A percentile compares a stretch with the other conserved stretches of the same genome.
Evolutionary conservation across 305 asterid genomes (phyloP).

Genomic region (Solanum hybrid): DNA sequence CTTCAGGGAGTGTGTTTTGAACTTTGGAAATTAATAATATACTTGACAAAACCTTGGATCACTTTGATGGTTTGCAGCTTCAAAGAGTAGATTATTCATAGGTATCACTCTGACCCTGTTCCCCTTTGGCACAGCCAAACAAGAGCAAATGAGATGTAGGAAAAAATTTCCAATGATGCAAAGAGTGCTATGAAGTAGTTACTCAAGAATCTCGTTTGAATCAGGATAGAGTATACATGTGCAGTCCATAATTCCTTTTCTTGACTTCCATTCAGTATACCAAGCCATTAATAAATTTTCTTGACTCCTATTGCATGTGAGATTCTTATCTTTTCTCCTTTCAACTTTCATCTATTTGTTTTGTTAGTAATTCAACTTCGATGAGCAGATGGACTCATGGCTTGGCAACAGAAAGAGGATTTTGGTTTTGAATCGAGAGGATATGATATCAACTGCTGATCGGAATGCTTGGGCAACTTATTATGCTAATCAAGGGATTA

Average conservation of each 20-base stretch:
- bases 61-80: neutral
- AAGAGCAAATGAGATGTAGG: neutral
- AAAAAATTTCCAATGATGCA: neutral
- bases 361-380: constrained; percentile 18
- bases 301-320: neutral
- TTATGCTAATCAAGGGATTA: constrained; percentile 75
- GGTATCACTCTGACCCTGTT: neutral
- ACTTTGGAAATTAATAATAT: neutral
- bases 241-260: neutral
- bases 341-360: neutral
- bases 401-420: constrained; percentile 82
- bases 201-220: neutral
- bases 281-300: neutral
- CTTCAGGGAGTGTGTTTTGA: neutral
- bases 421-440: constrained; percentile 85
- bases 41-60: neutral
- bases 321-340: neutral
- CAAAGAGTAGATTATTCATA: neutral
- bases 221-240: neutral
- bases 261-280: neutral
- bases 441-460: constrained; percentile 85
- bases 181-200: neutral
- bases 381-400: constrained; percentile 82
- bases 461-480: constrained; percentile 93
- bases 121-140: neutral